Base-by-base conservation (phyloP, 2,329 filamentous ascomycete species). In the Diaporthe citri region DNA sequence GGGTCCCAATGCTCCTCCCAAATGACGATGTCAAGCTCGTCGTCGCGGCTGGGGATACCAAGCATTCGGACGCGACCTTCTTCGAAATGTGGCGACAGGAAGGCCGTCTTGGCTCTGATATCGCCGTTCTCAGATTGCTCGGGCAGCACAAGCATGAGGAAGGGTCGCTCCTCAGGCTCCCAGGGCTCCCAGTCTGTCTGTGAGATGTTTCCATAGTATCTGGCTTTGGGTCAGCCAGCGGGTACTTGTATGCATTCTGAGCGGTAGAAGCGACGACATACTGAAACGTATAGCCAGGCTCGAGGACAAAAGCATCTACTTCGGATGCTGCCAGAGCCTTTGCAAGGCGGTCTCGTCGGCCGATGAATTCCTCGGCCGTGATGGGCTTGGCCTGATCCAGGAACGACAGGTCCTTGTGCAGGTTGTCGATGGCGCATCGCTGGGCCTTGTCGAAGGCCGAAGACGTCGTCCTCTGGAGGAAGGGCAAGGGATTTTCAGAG, bases 1-100 rank as follows among this genome's bases (percentile, higher is more conserved):
- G 90, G 90, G 79, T 92, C 86, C 90, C 90, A 92, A 77, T 92
- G 90, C 78, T 93, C 91, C 80, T 92, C 90, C 86, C 91, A 93
- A 0, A 86, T 84, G 20, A 93, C 84, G 52, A 91, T 88, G 15
- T 88, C 84, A 8, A 92, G 83, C 22, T 86, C 83, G 3, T 85
- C 80, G 2, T 86, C 82, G 7, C 86, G 85, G 0, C 86, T 86
- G 0, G 91, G 90, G 83, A 93, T 92, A 1, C 86, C 86, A 9
- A 93, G 85, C 79, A 92, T 85, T 36, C 87, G 85, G 0, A 89
- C 90, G 41, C 91, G 87, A 20, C 88, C 89, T 55, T 89, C 90
- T 78, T 93, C 90, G 70, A 93, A 92, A 55, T 87, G 86, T 0
- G 91, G 90, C 1, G 88, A 86, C 0, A 93, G 83, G 76, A 91